Evolutionary conservation across 2,329 filamentous ascomycete genomes (phyloP).

Genomic region (Diplodia seriata): DNA sequence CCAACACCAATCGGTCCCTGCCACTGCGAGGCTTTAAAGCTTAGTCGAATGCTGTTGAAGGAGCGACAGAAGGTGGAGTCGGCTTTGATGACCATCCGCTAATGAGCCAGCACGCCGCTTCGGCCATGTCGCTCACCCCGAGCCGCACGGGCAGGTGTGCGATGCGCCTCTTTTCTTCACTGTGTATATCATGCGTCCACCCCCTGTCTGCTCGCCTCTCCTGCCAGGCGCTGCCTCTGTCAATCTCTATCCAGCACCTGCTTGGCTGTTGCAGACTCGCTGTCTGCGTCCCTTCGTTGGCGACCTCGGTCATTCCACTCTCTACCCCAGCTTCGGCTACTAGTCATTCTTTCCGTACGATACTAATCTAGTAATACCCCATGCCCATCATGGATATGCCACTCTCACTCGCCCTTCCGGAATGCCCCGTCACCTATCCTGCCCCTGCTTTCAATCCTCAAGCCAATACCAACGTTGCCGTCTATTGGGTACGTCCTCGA

Average conservation of each 20-base stretch:
- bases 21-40: background rate
- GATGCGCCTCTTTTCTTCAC: background rate
- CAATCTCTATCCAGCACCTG: conserved; percentile 17
- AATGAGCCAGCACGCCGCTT: background rate
- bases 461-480: conserved; percentile 60
- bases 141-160: background rate
- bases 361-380: conserved; percentile 41
- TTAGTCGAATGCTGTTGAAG: conserved; percentile 15
- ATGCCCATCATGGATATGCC: conserved; percentile 47
- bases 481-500: conserved; percentile 67
- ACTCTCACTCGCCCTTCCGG: conserved; percentile 42
- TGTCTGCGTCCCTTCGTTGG: conserved; percentile 65
- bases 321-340: conserved; percentile 47
- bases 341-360: conserved; percentile 44
- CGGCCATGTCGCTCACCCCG: conserved; percentile 16
- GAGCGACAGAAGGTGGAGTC: conserved; percentile 21
- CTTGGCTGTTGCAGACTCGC: conserved; percentile 46
- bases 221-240: conserved; percentile 3
- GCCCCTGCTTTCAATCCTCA: conserved; percentile 38
- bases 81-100: conserved; percentile 13
- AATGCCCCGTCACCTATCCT: conserved; percentile 43
- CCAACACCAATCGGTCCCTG: background rate
- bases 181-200: conserved; percentile 3
- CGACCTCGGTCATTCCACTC: conserved; percentile 47
- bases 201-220: background rate